phyloP scores from a whole-genome alignment of 176 grass and related monocot species.

The Oryza glumipatula region DNA sequence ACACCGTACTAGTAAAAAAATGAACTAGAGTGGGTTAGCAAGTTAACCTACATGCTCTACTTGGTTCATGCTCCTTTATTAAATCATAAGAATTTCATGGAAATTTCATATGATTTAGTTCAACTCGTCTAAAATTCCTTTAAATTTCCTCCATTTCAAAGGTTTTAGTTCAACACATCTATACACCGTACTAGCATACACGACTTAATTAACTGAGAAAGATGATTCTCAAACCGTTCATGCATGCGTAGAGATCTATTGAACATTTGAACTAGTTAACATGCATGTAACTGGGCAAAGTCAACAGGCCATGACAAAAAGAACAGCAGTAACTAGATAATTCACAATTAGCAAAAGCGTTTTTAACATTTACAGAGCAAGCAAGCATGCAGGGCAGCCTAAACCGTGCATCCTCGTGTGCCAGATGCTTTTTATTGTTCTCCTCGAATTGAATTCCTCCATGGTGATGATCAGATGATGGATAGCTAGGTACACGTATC shows the following conservation, averaged over 20 bases:
- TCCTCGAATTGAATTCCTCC: conserved; percentile 51
- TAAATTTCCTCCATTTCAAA: too few relatives aligned
- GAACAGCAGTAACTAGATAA: background rate
- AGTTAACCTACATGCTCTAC: too few relatives aligned
- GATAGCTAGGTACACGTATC: background rate
- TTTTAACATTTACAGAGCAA: conserved; percentile 34
- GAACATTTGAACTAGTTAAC: background rate
- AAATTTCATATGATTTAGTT: too few relatives aligned
- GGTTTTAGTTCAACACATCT: too few relatives aligned
- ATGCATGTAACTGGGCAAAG: background rate
- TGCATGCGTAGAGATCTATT: background rate
- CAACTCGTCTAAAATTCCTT: too few relatives aligned
- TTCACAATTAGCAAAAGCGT: conserved; percentile 38
- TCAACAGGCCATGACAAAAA: background rate
- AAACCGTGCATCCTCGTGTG: conserved; percentile 38
- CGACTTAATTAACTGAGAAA: background rate
- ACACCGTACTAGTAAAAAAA: too few relatives aligned
- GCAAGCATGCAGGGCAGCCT: conserved; percentile 37
- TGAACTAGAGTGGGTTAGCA: too few relatives aligned
- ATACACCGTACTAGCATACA: too few relatives aligned
- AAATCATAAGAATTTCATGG: too few relatives aligned
- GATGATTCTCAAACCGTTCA: background rate
- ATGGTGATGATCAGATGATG: background rate
- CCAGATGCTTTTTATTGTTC: conserved; percentile 46
- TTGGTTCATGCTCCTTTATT: too few relatives aligned